These are phyloP conservation scores for Arthroderma uncinatum DNA, from an alignment of 2,329 filamentous ascomycete genomes.

Conservation along the genomic window DNA sequence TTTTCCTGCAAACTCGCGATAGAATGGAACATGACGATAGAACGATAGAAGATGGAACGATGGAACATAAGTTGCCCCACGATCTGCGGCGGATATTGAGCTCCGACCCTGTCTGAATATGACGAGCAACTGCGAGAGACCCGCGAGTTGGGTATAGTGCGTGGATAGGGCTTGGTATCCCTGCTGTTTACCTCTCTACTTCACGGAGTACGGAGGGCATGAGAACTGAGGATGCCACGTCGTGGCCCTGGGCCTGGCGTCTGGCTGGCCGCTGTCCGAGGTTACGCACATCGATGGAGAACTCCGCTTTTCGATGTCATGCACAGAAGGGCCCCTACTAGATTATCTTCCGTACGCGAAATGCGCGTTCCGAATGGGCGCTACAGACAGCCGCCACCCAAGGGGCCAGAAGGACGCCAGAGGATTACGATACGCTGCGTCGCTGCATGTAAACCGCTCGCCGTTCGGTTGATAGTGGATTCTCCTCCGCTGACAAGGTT, in stretches of 20 bases:
- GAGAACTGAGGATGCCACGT: background rate
- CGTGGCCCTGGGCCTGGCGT: background rate
- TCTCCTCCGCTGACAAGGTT: slow-evolving; percentile 1
- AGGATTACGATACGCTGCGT: background rate
- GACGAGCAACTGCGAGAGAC: background rate
- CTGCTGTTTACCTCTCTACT: background rate
- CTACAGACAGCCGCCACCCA: background rate
- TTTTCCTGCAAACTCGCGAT: no score
- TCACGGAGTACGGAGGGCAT: no score
- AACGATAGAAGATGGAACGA: no score
- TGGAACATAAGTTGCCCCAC: no score
- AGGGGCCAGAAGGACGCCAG: background rate
- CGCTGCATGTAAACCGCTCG: background rate
- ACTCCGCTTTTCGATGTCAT: background rate
- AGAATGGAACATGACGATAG: background rate
- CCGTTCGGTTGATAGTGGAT: background rate
- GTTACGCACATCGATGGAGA: background rate
- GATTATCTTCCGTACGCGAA: background rate
- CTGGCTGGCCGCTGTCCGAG: no score
- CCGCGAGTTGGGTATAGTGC: background rate
- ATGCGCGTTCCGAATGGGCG: background rate
- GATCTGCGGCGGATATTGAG: background rate
- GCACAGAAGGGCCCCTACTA: background rate
- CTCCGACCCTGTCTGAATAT: no score
- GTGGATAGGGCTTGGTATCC: background rate